A percentile compares a stretch with the other conserved stretches of the same genome.
Conservation (phyloP, 108 stramenopile species). For the Skeletonema tropicum region DNA sequence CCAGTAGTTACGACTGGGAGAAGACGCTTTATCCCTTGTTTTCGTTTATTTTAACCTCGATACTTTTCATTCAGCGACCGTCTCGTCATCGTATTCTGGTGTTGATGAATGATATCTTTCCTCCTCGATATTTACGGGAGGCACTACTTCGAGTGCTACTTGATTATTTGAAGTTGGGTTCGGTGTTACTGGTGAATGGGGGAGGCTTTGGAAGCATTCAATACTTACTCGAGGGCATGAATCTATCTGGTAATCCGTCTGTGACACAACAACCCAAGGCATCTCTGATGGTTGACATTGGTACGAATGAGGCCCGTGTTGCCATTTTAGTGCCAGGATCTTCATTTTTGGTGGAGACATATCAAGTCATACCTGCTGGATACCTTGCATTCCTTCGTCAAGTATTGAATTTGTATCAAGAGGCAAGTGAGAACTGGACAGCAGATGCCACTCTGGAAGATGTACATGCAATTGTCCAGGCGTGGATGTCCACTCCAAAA, state of each 20-base stretch:
- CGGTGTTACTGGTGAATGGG: slow-evolving; percentile 32
- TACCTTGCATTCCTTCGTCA: slow-evolving; percentile 32
- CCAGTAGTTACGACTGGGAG: slow-evolving; percentile 39
- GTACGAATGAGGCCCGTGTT: slow-evolving; percentile 38
- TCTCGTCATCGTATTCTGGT: slow-evolving; percentile 44
- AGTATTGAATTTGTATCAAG: slow-evolving; percentile 28
- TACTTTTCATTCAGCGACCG: slow-evolving; percentile 40
- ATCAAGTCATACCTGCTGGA: slow-evolving; percentile 26
- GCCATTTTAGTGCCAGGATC: slow-evolving; percentile 17
- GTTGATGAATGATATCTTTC: slow-evolving; percentile 22
- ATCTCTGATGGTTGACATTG: slow-evolving; percentile 33
- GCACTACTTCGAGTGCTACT: slow-evolving; percentile 33
- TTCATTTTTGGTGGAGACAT: slow-evolving; percentile 30
- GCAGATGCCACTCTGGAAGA: slow-evolving; percentile 19
- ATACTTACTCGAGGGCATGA: slow-evolving; percentile 29
- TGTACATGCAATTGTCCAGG: slow-evolving; percentile 38
- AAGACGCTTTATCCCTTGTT: slow-evolving; percentile 34
- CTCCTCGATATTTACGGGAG: slow-evolving; percentile 25
- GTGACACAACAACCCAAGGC: slow-evolving; percentile 22
- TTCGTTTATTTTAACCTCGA: slow-evolving; percentile 36
- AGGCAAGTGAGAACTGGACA: neutral
- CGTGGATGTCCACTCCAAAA: slow-evolving; percentile 17
- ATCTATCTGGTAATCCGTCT: neutral
- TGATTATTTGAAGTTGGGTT: slow-evolving; percentile 34
- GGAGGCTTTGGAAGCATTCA: slow-evolving; percentile 23